phyloP scores from a whole-genome alignment of 371 early-diverging fungal species.

The Mucor lusitanicus region DNA sequence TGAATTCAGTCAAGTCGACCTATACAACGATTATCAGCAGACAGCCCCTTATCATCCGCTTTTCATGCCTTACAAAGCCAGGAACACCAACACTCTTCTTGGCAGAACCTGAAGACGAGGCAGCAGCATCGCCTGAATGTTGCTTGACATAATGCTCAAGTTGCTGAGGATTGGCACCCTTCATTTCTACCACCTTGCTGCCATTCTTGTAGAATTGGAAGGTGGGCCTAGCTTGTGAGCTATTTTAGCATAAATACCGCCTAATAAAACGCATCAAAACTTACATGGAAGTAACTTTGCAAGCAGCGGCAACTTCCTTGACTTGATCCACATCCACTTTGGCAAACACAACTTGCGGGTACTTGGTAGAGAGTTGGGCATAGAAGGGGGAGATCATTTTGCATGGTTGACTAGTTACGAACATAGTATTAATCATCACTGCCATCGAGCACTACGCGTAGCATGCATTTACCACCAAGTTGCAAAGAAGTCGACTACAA shows the following conservation, averaged over 20 bases:
- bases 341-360: constrained; percentile 55
- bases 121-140: constrained; percentile 53
- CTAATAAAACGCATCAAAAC: background rate
- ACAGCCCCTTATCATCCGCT: background rate
- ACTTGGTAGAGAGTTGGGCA: constrained; percentile 54
- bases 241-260: background rate
- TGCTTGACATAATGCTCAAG: constrained; percentile 58
- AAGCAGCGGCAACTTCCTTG: constrained; percentile 36
- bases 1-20: constrained; percentile 68
- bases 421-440: constrained; percentile 1
- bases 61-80: constrained; percentile 52
- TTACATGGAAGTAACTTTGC: constrained; percentile 47
- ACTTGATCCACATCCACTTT: constrained; percentile 66
- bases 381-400: constrained; percentile 61
- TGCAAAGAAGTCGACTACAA: constrained; percentile 62
- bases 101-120: background rate
- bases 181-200: constrained; percentile 65
- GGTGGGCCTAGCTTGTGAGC: constrained; percentile 48
- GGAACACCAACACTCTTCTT: constrained; percentile 50
- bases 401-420: constrained; percentile 60
- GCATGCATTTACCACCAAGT: constrained; percentile 51
- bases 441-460: constrained; percentile 28
- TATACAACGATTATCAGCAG: constrained; percentile 18
- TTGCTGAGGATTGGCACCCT: constrained; percentile 65
- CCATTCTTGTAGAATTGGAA: constrained; percentile 69